A percentile compares a stretch with the other conserved stretches of the same genome.
These are phyloP conservation scores for Leishmania braziliensis DNA, from an alignment of 208 protist species.

Conservation along the genomic window DNA sequence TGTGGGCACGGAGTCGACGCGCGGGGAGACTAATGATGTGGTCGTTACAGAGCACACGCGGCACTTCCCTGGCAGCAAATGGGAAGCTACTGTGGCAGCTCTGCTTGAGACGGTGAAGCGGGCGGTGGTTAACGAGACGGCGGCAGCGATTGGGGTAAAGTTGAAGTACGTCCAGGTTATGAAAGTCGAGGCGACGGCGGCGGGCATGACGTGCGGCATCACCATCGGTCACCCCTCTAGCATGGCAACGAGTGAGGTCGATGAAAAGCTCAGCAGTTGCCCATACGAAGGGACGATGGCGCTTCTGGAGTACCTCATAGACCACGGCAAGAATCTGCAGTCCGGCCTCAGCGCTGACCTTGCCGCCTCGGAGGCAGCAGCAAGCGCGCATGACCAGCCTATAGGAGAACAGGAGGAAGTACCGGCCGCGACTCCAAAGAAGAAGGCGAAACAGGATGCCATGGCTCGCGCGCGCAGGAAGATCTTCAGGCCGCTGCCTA, in stretches of 20 bases:
- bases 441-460: not conserved
- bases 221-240: constrained; percentile 35
- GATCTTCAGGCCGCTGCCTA: constrained; percentile 15
- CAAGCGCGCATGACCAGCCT: not conserved
- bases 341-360: constrained; percentile 5
- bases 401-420: not conserved
- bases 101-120: constrained; percentile 45
- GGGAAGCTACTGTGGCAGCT: constrained; percentile 36
- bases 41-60: constrained; percentile 37
- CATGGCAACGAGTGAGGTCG: constrained; percentile 16
- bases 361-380: not conserved
- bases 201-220: constrained; percentile 36
- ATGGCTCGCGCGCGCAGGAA: not conserved
- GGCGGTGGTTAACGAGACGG: constrained; percentile 48
- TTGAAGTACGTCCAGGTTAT: constrained; percentile 42
- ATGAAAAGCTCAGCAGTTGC: constrained; percentile 29
- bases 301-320: constrained; percentile 29
- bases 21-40: constrained; percentile 12
- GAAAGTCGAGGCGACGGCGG: constrained; percentile 25
- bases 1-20: constrained; percentile 10
- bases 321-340: not conserved
- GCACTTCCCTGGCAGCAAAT: constrained; percentile 33
- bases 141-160: constrained; percentile 39
- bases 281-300: constrained; percentile 32
- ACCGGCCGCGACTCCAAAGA: not conserved